Evolutionary conservation across 2,329 filamentous ascomycete species (phyloP), one percentile per base, ranked within the genome.

Genomic region (Neopestalotiopsis rosae): DNA sequence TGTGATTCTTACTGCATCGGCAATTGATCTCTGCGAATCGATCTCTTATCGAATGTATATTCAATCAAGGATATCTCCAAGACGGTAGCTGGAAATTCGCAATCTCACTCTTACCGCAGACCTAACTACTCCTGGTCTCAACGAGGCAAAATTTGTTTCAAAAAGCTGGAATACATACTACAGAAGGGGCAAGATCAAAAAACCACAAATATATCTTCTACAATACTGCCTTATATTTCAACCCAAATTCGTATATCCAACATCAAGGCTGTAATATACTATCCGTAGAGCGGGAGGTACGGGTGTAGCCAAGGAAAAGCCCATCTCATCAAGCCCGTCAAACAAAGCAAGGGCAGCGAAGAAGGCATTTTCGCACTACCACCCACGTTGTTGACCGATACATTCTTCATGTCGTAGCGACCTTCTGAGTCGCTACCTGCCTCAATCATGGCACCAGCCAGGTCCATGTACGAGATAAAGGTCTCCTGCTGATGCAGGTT

Each of bases 361-460:
- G 28, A 3, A 5, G 79, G 79, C 67, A 82, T 80, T 49, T 74
- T 79, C 3, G 79, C 80, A 9, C 68, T 69, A 1, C 74, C 75
- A 7, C 71, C 72, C 12, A 70, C 69, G 71, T 81, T 80, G 0
- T 76, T 65, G n/a, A 77, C 72, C 24, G 74, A 64, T 2, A 78
- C 73, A 69, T 74, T 76, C 67, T 68, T 70, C 24, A 63, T 61
- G 30, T 78, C 73, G 40, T 75, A 78, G 0, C 65, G 61, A 1
- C 75, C 76, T 3, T 77, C 73, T 9, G 71, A 67, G 40, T 79
- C 79, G 38, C 83, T 77, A 0, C 80, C 83, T 5, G 80, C 80
- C 73, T 87, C 83, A 20, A 86, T 76, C 85, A 87, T 87, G 0
- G 72, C 84, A 1, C 81, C 84, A 1, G 83, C 79, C n/a, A 86